Percentiles rank a stretch among this genome's conserved stretches.
Evolutionary conservation across 2,329 filamentous ascomycete species (phyloP).

Genomic region (Claviceps sp.): DNA sequence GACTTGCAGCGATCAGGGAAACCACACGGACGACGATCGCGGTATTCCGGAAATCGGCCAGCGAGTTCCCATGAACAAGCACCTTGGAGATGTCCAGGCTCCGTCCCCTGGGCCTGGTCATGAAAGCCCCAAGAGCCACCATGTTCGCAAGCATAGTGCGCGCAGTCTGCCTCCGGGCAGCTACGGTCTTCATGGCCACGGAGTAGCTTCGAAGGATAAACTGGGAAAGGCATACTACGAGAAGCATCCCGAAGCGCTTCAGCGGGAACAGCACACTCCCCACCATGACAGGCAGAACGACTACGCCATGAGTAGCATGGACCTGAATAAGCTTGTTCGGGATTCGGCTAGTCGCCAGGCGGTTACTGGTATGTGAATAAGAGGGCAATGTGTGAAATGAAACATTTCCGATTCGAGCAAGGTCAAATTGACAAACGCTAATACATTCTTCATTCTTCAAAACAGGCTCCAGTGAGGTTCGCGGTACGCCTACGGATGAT

Average conservation of each 20-base stretch:
- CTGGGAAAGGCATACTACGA: conserved; percentile 87
- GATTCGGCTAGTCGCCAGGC: conserved; percentile 46
- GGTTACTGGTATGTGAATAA: conserved; percentile 20
- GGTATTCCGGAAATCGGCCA: conserved; percentile 88
- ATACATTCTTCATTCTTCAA: neutral
- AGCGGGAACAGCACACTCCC: conserved; percentile 54
- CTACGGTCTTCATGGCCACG: conserved; percentile 87
- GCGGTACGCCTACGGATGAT: conserved; percentile 77
- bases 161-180: conserved; percentile 65
- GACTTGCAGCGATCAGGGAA: conserved; percentile 33
- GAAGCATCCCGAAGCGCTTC: conserved; percentile 72
- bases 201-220: conserved; percentile 59
- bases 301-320: conserved; percentile 77
- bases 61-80: conserved; percentile 84
- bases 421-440: conserved; percentile 8
- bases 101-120: conserved; percentile 60
- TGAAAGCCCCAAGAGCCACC: conserved; percentile 35
- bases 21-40: conserved; percentile 56
- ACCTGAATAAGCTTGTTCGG: conserved; percentile 80
- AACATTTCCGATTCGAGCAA: conserved; percentile 4
- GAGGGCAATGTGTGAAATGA: neutral
- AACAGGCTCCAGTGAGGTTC: conserved; percentile 47
- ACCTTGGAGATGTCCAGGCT: conserved; percentile 91
- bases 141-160: conserved; percentile 61
- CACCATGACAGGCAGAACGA: conserved; percentile 47